Evolutionary conservation across 495 filamentous ascomycete genomes (phyloP), one percentile per base, ranked within the genome.

Genomic region (Daldinia childiae): DNA sequence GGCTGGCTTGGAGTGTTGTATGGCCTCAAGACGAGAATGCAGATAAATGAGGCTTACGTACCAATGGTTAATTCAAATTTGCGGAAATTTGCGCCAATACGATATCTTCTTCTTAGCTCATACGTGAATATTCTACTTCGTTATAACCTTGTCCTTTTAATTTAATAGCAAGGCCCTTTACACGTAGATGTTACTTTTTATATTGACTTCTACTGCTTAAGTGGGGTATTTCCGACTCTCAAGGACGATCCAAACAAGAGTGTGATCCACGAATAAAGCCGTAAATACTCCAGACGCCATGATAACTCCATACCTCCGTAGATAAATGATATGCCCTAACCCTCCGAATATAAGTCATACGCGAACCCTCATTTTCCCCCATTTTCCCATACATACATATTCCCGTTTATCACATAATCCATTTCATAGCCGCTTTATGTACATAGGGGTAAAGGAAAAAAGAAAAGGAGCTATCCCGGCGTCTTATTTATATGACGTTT

Each of bases 401-500:
- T 36, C 54, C 54, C 27, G 5, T 54, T 58, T 51, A 48, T 64
- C 45, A 29, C 39, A 55, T 29, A 60, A 48, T 48, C 27, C 54
- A 39, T 58, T 14, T 50, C 38, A 9, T 54, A 30, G 9, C 48
- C 29, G 34, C 60, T 64, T 36, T 69, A 64, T 69, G 39, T 60
- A 60, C 56, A 59, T 29, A 51, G 56, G 24, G 1, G 15, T 21
- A 27, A 21, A 34, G 29, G 45, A 19, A 17, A 34, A 6, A 11
- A 29, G 39, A 32, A 14, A 17, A 14, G 15, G n/a, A 50, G n/a
- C 7, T 26, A 38, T 26, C 15, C 15, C 17, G 0, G 32, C 17
- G 12, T 58, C 30, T 72, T 17, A 3, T 24, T 54, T 30, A 85
- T 58, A 86, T 79, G 64, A 96, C 87, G 75, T 91, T 92, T 19